These are phyloP conservation scores for Syzygium oleosum DNA, from an alignment of 345 rosid genomes.

Conservation along the genomic window DNA sequence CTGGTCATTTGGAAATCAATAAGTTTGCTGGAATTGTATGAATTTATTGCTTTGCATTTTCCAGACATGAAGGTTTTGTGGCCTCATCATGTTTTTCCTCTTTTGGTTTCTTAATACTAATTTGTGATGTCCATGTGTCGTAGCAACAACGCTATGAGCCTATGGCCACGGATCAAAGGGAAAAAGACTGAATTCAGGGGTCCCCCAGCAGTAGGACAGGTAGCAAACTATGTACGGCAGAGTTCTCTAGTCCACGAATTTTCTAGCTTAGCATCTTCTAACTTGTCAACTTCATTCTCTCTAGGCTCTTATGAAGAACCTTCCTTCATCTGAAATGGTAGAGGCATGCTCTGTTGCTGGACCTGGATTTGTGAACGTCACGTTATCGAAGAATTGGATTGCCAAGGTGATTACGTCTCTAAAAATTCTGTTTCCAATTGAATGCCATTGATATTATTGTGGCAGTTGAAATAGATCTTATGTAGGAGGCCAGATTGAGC, in stretches of 20 bases:
- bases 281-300: neutral
- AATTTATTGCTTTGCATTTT: neutral
- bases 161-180: constrained; percentile 69
- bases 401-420: constrained; percentile 48
- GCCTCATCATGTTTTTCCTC: neutral
- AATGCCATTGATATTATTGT: neutral
- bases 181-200: constrained; percentile 50
- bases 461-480: neutral
- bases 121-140: neutral
- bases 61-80: neutral
- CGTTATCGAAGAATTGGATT: constrained; percentile 68
- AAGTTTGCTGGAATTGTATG: neutral
- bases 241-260: neutral
- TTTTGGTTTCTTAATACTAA: neutral
- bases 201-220: constrained; percentile 91
- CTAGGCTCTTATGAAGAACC: constrained; percentile 68
- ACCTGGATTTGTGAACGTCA: constrained; percentile 86
- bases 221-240: constrained; percentile 3
- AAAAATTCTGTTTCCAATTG: neutral
- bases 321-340: constrained; percentile 75
- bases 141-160: constrained; percentile 94
- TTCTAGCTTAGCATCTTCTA: neutral
- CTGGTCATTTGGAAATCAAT: neutral
- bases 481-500: neutral
- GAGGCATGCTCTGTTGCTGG: constrained; percentile 85